Evolutionary conservation across 2,329 filamentous ascomycete species (phyloP).

Genomic region (Phaeosphaeriaceae sp.): DNA sequence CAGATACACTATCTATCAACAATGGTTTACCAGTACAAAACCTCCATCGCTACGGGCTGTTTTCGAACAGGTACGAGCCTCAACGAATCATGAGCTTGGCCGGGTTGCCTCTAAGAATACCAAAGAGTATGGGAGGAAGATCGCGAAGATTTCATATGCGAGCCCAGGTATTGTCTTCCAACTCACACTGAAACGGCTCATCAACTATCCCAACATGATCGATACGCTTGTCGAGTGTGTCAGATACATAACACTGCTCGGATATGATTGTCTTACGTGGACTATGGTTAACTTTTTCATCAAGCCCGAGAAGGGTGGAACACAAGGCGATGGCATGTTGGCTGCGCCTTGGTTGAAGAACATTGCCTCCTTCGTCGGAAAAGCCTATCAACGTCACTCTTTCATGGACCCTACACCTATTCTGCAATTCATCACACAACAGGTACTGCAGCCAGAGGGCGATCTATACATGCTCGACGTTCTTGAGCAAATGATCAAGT

Average conservation of each 20-base stretch:
- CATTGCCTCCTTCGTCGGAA: slow-evolving; percentile 86
- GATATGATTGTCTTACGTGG: slow-evolving; percentile 94
- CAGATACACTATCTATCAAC: slow-evolving; percentile 87
- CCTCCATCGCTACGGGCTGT: slow-evolving; percentile 75
- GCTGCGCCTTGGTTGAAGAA: slow-evolving; percentile 93
- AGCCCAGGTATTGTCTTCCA: slow-evolving; percentile 92
- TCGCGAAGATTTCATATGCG: slow-evolving; percentile 91
- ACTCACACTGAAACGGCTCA: slow-evolving; percentile 86
- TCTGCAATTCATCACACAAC: slow-evolving; percentile 85
- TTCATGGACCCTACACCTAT: slow-evolving; percentile 84
- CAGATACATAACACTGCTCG: slow-evolving; percentile 89
- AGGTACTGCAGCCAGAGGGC: slow-evolving; percentile 73
- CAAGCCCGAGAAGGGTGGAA: slow-evolving; percentile 62
- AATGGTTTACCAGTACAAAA: slow-evolving; percentile 70
- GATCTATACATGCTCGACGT: slow-evolving; percentile 92
- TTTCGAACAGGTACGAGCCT: slow-evolving; percentile 76
- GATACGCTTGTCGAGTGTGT: slow-evolving; percentile 94
- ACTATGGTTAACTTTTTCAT: slow-evolving; percentile 77
- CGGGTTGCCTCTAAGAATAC: slow-evolving; percentile 88
- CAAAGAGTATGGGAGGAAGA: slow-evolving; percentile 80
- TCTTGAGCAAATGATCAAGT: slow-evolving; percentile 84
- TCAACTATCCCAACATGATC: slow-evolving; percentile 93
- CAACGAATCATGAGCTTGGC: slow-evolving; percentile 87
- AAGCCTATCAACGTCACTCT: slow-evolving; percentile 85
- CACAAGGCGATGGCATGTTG: slow-evolving; percentile 71